phyloP scores from a whole-genome alignment of 2,329 filamentous ascomycete species.

The Botrytis pseudocinerea region DNA sequence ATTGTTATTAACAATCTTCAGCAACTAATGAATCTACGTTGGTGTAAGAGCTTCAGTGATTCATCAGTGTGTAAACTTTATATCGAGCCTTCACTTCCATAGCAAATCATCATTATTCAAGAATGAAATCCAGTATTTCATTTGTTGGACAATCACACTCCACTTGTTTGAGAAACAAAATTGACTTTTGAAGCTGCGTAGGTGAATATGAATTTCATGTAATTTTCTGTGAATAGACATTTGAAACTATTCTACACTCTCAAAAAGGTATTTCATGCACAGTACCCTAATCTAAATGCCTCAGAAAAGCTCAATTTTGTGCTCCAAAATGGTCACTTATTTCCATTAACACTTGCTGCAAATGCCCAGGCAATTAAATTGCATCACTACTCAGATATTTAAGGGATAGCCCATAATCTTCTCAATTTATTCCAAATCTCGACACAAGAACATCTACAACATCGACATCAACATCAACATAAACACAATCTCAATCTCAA shows the following conservation, averaged over 20 bases:
- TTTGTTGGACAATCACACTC: neutral
- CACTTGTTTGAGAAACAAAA: neutral
- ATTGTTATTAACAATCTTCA: neutral
- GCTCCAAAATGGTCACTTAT: neutral
- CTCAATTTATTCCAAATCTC: neutral
- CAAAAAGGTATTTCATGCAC: neutral
- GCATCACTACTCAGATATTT: neutral
- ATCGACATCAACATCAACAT: neutral
- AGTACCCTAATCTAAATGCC: neutral
- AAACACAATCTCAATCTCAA: neutral
- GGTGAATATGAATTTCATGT: neutral
- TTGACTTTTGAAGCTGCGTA: neutral
- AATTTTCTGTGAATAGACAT: neutral
- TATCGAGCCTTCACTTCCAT: neutral
- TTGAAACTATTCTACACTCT: too few species aligned
- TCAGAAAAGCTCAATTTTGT: neutral
- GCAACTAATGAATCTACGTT: rapidly evolving
- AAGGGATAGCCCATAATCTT: neutral
- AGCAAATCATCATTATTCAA: neutral
- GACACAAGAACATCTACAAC: neutral
- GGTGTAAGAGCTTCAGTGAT: neutral
- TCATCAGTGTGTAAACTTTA: neutral
- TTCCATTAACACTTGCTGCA: neutral
- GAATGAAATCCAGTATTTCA: neutral
- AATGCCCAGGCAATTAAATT: neutral